These are phyloP conservation scores for Coemansia sp. DNA, from an alignment of 192 early-diverging fungal species.

Conservation along the genomic window DNA sequence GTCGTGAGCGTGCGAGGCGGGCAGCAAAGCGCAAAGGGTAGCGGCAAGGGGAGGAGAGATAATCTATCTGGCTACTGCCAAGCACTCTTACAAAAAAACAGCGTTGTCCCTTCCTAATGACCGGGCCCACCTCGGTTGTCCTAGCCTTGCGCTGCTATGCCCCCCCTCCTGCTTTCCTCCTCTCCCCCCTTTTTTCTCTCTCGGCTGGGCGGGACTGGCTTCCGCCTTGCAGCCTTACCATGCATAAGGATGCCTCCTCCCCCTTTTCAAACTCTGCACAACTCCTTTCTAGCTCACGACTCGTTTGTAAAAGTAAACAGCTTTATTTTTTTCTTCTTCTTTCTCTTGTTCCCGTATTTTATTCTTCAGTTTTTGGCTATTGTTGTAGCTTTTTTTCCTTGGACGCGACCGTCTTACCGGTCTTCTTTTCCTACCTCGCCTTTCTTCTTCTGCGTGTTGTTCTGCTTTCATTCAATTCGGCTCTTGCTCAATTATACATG, in stretches of 20 bases:
- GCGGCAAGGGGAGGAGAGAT: background rate
- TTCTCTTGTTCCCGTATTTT: background rate
- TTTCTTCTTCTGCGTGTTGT: too few relatives aligned
- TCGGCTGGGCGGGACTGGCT: background rate
- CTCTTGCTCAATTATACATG: background rate
- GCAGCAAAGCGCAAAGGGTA: background rate
- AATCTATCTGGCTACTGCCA: background rate
- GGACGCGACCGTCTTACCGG: constrained; percentile 9
- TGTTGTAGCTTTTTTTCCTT: constrained; percentile 2
- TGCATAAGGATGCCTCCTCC: background rate
- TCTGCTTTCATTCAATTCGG: background rate
- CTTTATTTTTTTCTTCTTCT: background rate
- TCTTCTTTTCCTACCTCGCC: background rate
- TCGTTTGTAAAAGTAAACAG: constrained; percentile 3
- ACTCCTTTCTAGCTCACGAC: background rate
- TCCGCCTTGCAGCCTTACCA: too few relatives aligned
- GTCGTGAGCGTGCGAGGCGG: background rate
- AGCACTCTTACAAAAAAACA: constrained; percentile 2
- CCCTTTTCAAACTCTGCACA: too few relatives aligned
- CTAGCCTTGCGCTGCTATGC: background rate
- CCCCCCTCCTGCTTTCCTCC: constrained; percentile 1
- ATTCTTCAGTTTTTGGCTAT: background rate
- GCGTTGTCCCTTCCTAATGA: constrained; percentile 5
- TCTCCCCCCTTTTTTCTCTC: background rate
- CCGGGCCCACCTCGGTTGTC: background rate